phyloP scores from a whole-genome alignment of 73 alveolate species.

The Tetrahymena elliotti region DNA sequence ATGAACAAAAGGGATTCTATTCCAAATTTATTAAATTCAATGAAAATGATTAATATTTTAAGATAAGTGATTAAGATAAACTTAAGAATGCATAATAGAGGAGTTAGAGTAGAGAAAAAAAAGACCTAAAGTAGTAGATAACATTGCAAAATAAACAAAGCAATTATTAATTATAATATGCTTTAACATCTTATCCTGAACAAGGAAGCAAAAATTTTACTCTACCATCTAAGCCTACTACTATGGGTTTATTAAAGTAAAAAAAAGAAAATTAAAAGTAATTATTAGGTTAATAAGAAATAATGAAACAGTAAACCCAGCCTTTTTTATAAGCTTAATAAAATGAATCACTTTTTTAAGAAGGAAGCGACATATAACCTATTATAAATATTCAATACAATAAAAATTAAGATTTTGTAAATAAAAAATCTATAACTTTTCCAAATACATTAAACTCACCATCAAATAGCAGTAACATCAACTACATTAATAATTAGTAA shows the following conservation, averaged over 20 bases:
- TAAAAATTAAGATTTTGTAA: background rate
- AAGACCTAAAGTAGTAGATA: background rate
- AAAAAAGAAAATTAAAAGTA: background rate
- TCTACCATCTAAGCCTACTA: background rate
- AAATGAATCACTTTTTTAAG: background rate
- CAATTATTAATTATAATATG: background rate
- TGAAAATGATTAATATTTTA: background rate
- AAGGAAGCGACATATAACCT: background rate
- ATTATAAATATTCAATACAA: background rate
- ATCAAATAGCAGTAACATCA: background rate
- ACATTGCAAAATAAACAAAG: background rate
- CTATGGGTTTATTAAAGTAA: background rate
- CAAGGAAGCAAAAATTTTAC: background rate
- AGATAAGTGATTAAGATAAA: background rate
- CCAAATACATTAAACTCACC: background rate
- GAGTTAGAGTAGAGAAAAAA: background rate
- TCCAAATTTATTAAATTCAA: background rate
- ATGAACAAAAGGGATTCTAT: background rate
- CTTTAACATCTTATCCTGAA: background rate
- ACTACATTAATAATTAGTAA: background rate
- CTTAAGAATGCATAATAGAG: background rate
- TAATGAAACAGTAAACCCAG: background rate
- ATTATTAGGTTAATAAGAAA: background rate
- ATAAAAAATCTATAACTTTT: background rate
- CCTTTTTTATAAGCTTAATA: background rate